A percentile compares a stretch with the other conserved stretches of the same genome.
Conservation (phyloP, 2,329 filamentous ascomycete species). For the Juglanconis sp. region DNA sequence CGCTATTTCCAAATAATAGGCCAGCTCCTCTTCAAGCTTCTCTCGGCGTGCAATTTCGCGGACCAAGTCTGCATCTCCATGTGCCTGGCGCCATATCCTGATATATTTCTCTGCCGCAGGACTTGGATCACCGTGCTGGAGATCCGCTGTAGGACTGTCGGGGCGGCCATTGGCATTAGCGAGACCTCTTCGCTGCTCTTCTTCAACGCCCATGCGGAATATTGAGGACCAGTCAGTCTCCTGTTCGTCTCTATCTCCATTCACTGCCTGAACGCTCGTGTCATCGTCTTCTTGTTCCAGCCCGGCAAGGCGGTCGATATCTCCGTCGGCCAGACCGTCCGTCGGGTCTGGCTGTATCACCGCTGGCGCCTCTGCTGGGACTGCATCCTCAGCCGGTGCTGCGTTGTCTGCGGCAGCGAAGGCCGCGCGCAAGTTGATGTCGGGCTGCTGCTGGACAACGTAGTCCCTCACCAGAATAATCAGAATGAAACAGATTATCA, state of each 20-base stretch:
- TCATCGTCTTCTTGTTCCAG: slow-evolving; percentile 10
- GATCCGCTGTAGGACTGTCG: slow-evolving; percentile 32
- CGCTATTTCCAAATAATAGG: slow-evolving; percentile 57
- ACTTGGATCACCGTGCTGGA: not conserved
- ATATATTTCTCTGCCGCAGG: slow-evolving; percentile 34
- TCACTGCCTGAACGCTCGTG: not conserved
- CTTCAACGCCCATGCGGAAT: not conserved
- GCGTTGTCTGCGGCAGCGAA: slow-evolving; percentile 41
- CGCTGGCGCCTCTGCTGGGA: not conserved
- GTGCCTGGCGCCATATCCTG: slow-evolving; percentile 57
- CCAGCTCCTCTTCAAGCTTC: slow-evolving; percentile 54
- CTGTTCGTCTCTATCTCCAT: slow-evolving; percentile 4
- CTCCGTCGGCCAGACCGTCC: slow-evolving; percentile 2
- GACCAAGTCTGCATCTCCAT: slow-evolving; percentile 57
- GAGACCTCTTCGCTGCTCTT: not conserved
- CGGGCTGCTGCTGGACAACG: slow-evolving; percentile 95
- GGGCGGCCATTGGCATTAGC: not conserved
- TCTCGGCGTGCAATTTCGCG: slow-evolving; percentile 60
- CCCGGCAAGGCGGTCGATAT: slow-evolving; percentile 7
- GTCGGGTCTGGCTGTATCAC: not conserved
- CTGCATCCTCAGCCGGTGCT: slow-evolving; percentile 5
- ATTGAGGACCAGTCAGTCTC: not conserved
- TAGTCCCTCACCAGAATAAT: slow-evolving; percentile 96
- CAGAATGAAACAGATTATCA: slow-evolving; percentile 93
- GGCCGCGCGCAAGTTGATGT: slow-evolving; percentile 75